A percentile compares a stretch with the other conserved stretches of the same genome.
Conservation (phyloP, 768 basidiomycete genomes). For the Trametes cingulata region DNA sequence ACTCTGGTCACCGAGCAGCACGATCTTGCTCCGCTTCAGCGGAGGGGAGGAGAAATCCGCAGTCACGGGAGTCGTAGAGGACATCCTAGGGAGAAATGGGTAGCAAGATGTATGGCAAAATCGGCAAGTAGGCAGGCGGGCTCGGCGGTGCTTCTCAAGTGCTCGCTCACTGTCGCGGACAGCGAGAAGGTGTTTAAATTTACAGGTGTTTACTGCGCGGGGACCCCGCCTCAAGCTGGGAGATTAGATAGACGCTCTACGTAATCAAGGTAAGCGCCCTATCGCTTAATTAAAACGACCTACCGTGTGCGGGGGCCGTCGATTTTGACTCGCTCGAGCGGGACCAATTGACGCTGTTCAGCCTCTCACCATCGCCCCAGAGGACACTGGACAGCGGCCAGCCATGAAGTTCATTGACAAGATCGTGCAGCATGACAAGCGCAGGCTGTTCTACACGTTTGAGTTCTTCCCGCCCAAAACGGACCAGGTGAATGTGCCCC, state of each 20-base stretch:
- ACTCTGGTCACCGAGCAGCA: constrained; percentile 93
- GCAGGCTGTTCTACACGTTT: constrained; percentile 83
- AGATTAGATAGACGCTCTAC: constrained; percentile 17
- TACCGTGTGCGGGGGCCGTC: background rate
- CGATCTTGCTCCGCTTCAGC: constrained; percentile 94
- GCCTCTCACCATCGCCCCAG: background rate
- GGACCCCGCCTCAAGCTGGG: background rate
- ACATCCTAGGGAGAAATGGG: constrained; percentile 33
- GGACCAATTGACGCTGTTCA: background rate
- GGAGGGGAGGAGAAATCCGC: constrained; percentile 87
- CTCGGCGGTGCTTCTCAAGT: background rate
- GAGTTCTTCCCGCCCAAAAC: constrained; percentile 98
- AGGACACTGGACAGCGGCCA: background rate
- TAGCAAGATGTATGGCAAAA: background rate
- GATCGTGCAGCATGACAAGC: constrained; percentile 46
- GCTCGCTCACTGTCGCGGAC: constrained; percentile 20
- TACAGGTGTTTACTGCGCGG: constrained; percentile 16
- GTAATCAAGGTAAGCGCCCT: background rate
- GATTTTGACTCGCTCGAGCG: constrained; percentile 18
- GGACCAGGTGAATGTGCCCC: constrained; percentile 58
- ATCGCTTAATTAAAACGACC: background rate
- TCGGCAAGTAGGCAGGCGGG: background rate
- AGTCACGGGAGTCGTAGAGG: constrained; percentile 63
- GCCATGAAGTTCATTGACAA: constrained; percentile 76
- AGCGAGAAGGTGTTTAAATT: constrained; percentile 18